Percentiles rank a stretch among this genome's conserved stretches.
Evolutionary conservation across 495 filamentous ascomycete species (phyloP).

Genomic region (Copromyces sp.): DNA sequence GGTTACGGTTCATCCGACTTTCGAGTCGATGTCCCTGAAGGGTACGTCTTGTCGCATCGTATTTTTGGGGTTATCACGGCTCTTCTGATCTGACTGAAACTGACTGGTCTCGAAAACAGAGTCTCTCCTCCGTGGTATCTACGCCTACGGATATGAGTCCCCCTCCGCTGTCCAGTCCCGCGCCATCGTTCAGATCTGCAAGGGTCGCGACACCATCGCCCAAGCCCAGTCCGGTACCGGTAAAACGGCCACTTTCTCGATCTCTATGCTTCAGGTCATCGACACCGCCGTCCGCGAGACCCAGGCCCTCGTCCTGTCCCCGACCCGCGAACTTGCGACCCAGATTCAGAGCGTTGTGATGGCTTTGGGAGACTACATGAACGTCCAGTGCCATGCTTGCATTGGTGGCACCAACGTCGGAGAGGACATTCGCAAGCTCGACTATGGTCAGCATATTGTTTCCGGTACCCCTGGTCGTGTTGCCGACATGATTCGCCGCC

Average conservation of each 20-base stretch:
- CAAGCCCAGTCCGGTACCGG: conserved; percentile 99
- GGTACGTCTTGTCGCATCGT: conserved; percentile 20
- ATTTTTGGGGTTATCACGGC: neutral
- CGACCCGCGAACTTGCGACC: conserved; percentile 93
- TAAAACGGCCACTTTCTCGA: conserved; percentile 98
- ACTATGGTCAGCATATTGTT: conserved; percentile 92
- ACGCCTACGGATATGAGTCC: conserved; percentile 96
- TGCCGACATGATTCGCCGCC: conserved; percentile 97
- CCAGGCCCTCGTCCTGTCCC: conserved; percentile 92
- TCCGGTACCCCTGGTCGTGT: conserved; percentile 96
- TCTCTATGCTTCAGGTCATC: conserved; percentile 96
- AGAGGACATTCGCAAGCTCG: conserved; percentile 94
- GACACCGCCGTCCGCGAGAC: conserved; percentile 87
- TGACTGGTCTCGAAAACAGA: conserved; percentile 34
- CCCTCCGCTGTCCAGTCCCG: conserved; percentile 95
- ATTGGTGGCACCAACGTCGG: conserved; percentile 97
- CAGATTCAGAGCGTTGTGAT: conserved; percentile 99
- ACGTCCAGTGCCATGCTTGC: conserved; percentile 96
- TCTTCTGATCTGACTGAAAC: neutral
- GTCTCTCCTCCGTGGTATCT: conserved; percentile 91
- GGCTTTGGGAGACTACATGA: conserved; percentile 99
- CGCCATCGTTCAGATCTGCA: conserved; percentile 97
- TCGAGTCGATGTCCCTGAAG: conserved; percentile 59
- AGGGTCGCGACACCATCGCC: conserved; percentile 95
- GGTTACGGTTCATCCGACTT: conserved; percentile 68